Percentiles rank a stretch among this genome's conserved stretches.
These are phyloP conservation scores for Bonia amplexicaulis DNA, from an alignment of 176 grass and related monocot species.

Conservation along the genomic window DNA sequence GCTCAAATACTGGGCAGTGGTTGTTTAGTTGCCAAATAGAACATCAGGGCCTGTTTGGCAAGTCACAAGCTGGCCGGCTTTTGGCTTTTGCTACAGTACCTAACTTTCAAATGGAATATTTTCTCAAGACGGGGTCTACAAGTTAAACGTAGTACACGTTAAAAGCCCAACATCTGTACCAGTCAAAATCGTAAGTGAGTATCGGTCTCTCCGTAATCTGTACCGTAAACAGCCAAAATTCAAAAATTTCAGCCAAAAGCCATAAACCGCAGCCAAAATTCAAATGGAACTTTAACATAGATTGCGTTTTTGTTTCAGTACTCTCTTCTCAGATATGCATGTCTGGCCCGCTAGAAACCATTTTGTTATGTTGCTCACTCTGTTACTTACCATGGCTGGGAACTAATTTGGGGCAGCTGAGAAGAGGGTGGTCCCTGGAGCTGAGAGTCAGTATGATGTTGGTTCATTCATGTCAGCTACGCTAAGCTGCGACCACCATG, in stretches of 20 bases:
- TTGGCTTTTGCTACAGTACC: no score
- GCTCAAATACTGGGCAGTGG: neutral
- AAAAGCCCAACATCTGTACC: no score
- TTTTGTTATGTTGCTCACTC: neutral
- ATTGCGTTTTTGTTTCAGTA: neutral
- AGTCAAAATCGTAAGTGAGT: no score
- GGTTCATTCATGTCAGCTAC: conserved; percentile 73
- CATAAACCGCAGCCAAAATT: no score
- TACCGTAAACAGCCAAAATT: no score
- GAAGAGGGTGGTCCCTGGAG: conserved; percentile 61
- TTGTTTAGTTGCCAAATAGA: neutral
- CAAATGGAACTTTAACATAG: neutral
- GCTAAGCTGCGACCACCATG: conserved; percentile 62
- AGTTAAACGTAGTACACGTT: no score
- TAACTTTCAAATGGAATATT: no score
- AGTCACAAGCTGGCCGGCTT: no score
- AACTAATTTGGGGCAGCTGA: conserved; percentile 46
- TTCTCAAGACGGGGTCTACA: no score
- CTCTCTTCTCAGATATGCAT: neutral
- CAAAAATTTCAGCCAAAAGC: no score
- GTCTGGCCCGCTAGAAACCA: neutral
- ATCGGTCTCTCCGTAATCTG: no score
- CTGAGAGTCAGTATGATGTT: conserved; percentile 42
- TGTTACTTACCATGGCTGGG: neutral
- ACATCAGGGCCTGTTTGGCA: no score